Evolutionary conservation across 2,329 filamentous ascomycete genomes (phyloP).

Genomic region (Cryphonectria nitschkei): DNA sequence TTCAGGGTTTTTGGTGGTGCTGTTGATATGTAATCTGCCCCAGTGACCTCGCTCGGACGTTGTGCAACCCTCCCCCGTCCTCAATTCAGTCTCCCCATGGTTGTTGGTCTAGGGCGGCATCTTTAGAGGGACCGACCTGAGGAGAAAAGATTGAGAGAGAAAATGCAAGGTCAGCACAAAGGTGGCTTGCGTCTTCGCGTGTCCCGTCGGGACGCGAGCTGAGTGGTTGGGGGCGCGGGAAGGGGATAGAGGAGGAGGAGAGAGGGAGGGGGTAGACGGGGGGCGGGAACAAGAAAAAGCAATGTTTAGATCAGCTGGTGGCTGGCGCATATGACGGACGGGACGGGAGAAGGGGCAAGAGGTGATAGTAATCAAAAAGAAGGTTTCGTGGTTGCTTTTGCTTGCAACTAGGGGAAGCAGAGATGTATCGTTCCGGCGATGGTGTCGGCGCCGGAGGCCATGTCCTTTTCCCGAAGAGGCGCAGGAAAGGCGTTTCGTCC

Average conservation of each 20-base stretch:
- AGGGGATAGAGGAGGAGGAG: not conserved
- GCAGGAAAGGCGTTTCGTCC: not conserved
- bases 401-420: not conserved
- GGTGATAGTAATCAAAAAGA: not conserved
- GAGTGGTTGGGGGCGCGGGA: not conserved
- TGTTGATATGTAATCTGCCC: constrained; percentile 7
- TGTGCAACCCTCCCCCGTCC: constrained; percentile 5
- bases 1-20: not conserved
- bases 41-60: constrained; percentile 28
- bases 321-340: not conserved
- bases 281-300: not conserved
- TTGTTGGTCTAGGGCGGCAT: not conserved
- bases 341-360: not conserved
- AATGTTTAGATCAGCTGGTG: constrained; percentile 2
- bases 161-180: not conserved
- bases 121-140: not conserved
- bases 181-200: not conserved
- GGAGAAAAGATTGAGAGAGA: not conserved
- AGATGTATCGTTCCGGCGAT: not conserved
- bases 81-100: not conserved
- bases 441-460: not conserved
- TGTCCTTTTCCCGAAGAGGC: not conserved
- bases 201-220: not conserved
- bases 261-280: not conserved
- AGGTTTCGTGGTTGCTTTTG: not conserved